These are phyloP conservation scores for Barnettozyma pratensis DNA, from an alignment of 805 yeast genomes.

Conservation along the genomic window DNA sequence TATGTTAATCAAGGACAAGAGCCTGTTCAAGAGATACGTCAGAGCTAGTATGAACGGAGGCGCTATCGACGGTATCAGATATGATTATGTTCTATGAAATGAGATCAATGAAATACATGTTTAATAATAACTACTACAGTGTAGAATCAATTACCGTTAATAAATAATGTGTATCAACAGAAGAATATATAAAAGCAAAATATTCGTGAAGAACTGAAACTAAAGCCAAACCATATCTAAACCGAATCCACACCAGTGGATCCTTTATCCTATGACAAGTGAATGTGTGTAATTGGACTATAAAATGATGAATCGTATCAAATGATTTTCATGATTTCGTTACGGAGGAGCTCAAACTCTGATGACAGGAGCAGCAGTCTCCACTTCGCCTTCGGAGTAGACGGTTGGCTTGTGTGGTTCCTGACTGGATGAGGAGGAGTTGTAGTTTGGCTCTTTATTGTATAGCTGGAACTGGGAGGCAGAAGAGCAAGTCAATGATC, in stretches of 20 bases:
- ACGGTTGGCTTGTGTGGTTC: constrained; percentile 22
- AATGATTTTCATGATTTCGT: not conserved
- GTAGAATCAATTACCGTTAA: too few species aligned
- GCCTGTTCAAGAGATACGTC: constrained; percentile 53
- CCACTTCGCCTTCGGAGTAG: constrained; percentile 28
- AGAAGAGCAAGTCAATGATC: constrained; percentile 12
- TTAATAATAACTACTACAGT: too few species aligned
- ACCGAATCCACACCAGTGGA: too few species aligned
- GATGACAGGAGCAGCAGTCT: constrained; percentile 26
- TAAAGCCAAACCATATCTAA: too few species aligned
- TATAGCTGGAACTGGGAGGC: constrained; percentile 17
- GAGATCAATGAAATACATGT: not conserved
- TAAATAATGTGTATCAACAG: too few species aligned
- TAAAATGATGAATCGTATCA: not conserved
- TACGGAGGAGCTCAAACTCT: constrained; percentile 14
- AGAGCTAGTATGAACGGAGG: constrained; percentile 69
- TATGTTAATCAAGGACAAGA: constrained; percentile 39
- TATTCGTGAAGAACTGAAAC: too few species aligned
- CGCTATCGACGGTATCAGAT: constrained; percentile 46
- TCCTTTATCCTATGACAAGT: too few species aligned
- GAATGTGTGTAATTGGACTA: too few species aligned
- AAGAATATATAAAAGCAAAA: too few species aligned
- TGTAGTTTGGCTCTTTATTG: constrained; percentile 19
- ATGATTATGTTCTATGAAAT: constrained; percentile 49
- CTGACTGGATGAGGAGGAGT: constrained; percentile 2